These are phyloP conservation scores for Sugiyamaella qingdaonensis DNA, from an alignment of 805 yeast species.

Conservation along the genomic window DNA sequence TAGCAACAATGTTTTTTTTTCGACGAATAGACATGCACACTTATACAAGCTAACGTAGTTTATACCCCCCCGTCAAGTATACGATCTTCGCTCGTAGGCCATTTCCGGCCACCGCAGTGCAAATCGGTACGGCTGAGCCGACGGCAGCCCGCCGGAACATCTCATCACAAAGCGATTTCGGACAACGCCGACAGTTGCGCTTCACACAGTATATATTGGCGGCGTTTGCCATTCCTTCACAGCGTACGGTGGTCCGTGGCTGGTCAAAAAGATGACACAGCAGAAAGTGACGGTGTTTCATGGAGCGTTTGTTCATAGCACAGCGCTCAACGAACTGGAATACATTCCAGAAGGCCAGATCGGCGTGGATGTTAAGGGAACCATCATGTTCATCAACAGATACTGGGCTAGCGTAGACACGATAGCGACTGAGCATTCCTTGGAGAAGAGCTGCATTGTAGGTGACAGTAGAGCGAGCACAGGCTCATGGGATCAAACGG, in stretches of 20 bases:
- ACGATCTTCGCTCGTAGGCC: no score
- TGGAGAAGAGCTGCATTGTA: constrained; percentile 12
- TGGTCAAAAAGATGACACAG: constrained; percentile 10
- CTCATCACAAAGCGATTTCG: not conserved
- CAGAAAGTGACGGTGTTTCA: constrained; percentile 9
- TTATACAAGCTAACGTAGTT: no score
- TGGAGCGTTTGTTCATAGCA: constrained; percentile 19
- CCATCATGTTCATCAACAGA: constrained; percentile 40
- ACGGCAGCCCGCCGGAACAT: not conserved
- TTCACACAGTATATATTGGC: no score
- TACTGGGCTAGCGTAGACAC: constrained; percentile 26
- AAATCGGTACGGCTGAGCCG: not conserved
- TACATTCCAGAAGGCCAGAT: constrained; percentile 52
- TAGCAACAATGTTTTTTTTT: no score
- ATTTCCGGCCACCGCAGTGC: no score
- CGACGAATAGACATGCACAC: no score
- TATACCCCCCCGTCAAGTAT: no score
- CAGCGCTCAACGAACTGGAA: constrained; percentile 39
- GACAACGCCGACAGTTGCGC: not conserved
- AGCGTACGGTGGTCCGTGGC: not conserved
- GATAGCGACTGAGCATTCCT: constrained; percentile 26
- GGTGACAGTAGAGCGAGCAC: constrained; percentile 2
- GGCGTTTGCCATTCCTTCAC: no score
- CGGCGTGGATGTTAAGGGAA: constrained; percentile 60
- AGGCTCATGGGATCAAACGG: not conserved